Percentiles rank a stretch among this genome's conserved stretches.
These are phyloP conservation scores for Eudorina sp. DNA, from an alignment of 139 green algal species.

Conservation along the genomic window DNA sequence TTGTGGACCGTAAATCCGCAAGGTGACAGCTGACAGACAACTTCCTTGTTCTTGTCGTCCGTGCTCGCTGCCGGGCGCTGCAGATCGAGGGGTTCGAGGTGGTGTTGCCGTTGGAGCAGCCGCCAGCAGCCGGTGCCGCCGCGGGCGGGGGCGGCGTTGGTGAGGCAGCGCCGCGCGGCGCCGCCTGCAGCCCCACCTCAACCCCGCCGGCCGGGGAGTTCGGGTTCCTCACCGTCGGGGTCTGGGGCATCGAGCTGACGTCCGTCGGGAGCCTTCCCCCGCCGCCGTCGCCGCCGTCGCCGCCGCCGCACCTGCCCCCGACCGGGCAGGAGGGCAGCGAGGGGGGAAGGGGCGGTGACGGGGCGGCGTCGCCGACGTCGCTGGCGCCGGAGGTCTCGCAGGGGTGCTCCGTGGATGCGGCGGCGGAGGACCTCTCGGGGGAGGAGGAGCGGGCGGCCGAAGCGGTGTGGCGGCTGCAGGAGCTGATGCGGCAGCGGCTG, in stretches of 20 bases:
- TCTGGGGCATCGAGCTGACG: not conserved
- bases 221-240: not conserved
- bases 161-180: too few relatives aligned
- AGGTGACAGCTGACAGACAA: too few relatives aligned
- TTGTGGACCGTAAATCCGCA: too few relatives aligned
- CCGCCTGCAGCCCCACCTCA: not conserved
- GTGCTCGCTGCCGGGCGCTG: too few relatives aligned
- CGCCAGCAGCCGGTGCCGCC: not conserved
- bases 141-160: not conserved
- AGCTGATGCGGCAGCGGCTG: not conserved
- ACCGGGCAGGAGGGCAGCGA: too few relatives aligned
- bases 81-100: conserved; percentile 36
- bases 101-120: conserved; percentile 28
- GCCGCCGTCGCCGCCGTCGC: not conserved
- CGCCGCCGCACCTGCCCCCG: too few relatives aligned
- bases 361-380: not conserved
- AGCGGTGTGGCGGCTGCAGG: not conserved
- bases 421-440: not conserved
- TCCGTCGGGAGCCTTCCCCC: not conserved
- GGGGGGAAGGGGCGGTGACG: not conserved
- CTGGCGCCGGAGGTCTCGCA: not conserved
- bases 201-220: not conserved
- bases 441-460: not conserved
- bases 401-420: not conserved
- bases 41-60: too few relatives aligned